Evolutionary conservation across 2,329 filamentous ascomycete species (phyloP), one percentile per base, ranked within the genome.

Genomic region (Pseudofabraea citricarpa): DNA sequence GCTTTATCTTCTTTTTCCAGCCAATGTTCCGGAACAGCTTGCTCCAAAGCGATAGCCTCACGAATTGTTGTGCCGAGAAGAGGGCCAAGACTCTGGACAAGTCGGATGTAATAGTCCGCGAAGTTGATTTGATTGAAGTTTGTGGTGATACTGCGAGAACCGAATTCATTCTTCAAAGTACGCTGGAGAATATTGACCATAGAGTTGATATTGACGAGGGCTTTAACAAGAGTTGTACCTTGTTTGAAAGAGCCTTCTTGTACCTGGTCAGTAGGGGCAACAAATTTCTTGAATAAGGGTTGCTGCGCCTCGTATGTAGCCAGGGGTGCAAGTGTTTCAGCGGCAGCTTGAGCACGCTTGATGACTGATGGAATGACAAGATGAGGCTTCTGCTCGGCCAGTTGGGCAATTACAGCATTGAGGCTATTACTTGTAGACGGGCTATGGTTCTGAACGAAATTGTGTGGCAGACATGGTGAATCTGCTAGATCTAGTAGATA

Each of bases 401-500:
- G 75, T 51, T 84, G 77, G 50, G 87, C 81, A 39, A 95, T 73
- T 9, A 95, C 83, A 26, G 81, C 77, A 13, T 83, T 79, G 42
- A 96, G 72, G 47, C 85, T 81, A 47, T 83, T 78, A 44, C 83
- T 83, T 4, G 86, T 37, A 37, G 35, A 37, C 16, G 35, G 15
- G 13, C 19, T 37, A 79, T 41, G 74, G 67, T 5, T 78, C 77
- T 85, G 82, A 29, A 82, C 76, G 57, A 87, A 83, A 56, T 87
- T 78, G 54, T 82, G 81, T 1, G 88, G 81, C 36, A 97, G 73
- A 60, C 88, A 90, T 5, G 89, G 85, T 22, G 90, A 79, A 42
- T 86, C 87, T 31, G 85, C 85, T 43, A 96, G 79, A 58, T 96
- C 89, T 42, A 98, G 72, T 16, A 97, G 72, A 40, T 85, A 74